Base-by-base conservation (phyloP, 768 basidiomycete genomes). In the Mycena albidolilacea region DNA sequence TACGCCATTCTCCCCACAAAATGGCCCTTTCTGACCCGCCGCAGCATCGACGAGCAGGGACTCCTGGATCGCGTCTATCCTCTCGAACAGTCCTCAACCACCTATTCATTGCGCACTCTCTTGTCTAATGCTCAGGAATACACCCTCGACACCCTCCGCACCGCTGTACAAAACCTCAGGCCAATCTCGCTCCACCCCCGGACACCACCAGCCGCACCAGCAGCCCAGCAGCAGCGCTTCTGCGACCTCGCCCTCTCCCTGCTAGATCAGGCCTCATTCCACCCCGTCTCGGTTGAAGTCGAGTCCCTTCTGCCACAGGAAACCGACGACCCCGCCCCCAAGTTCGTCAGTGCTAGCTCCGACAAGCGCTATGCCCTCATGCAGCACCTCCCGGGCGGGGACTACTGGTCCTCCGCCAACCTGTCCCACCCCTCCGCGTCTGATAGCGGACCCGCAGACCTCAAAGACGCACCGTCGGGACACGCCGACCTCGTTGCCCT, bases 401-500 rank as follows among this genome's bases (percentile, higher is more conserved):
- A 92, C 70, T 95, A 90, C 85, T 96, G 94, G 92, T 87, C 93
- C 17, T 94, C 95, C 37, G 87, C 92, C 66, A 88, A 86, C 77
- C 86, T 90, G 23, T 80, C 86, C 39, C 61, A 54, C 80, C 67
- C 79, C 78, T 67, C 84, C 79, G 43, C 84, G 76, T 62, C 82
- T 74, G 55, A 78, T 66, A 70, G 84, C 39, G 48, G 71, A 43
- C 64, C 76, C 67, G 83, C 85, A 65, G 81, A 83, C 8, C 75
- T 90, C 67, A 90, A 87, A 76, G 83, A 86, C 73, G 79, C 93
- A 15, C 81, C 86, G 21, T 91, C 91, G 7, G 93, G 87, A 39
- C 88, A 93, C 70, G 92, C 95, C 14, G 93, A 95, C 70, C 88
- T 96, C 65, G 93, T 93, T 23, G 89, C 91, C 61, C 85, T 95